Conservation (phyloP, 345 rosid genomes). For the Citrus trifoliata region DNA sequence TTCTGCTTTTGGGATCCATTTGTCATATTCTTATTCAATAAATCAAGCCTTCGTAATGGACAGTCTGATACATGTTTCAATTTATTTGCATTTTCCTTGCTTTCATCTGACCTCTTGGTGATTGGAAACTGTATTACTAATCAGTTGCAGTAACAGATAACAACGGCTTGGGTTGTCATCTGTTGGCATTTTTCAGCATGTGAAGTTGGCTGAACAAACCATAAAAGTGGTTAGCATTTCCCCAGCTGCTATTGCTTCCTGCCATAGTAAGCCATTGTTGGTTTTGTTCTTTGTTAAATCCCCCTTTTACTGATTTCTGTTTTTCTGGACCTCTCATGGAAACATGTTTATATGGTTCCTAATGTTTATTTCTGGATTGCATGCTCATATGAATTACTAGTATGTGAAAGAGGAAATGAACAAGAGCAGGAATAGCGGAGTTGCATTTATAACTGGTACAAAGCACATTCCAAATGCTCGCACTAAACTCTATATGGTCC, state of each 20-base stretch:
- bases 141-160: neutral
- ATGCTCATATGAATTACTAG: neutral
- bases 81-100: neutral
- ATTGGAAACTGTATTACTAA: neutral
- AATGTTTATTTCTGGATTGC: neutral
- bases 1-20: neutral
- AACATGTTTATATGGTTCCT: neutral
- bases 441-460: neutral
- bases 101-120: neutral
- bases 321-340: neutral
- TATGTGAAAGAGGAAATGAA: neutral
- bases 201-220: constrained; percentile 1
- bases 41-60: neutral
- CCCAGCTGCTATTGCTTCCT: neutral
- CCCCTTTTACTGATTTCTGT: no score
- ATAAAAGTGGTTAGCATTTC: neutral
- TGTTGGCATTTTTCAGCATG: neutral
- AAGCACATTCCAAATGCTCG: neutral
- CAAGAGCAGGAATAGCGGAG: neutral
- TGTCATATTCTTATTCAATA: neutral
- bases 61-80: neutral
- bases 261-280: neutral
- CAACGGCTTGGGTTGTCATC: neutral
- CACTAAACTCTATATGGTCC: neutral
- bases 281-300: neutral